Conservation (phyloP, 345 rosid species). For the Aquilaria yunnanensis region DNA sequence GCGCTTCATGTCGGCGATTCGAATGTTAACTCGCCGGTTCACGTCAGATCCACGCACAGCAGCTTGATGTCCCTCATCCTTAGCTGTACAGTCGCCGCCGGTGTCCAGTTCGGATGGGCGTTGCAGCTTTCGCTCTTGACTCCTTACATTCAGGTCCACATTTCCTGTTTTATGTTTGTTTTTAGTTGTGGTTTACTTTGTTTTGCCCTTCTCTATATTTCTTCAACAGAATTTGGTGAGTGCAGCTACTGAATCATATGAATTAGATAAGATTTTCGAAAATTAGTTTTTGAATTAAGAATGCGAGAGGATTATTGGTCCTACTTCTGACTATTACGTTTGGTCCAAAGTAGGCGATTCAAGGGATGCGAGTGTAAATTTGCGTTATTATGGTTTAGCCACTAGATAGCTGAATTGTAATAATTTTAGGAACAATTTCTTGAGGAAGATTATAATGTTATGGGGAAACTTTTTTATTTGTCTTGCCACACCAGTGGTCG, state of each 20-base stretch:
- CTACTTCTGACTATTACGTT: too few species aligned
- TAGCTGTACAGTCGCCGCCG: slow-evolving; percentile 92
- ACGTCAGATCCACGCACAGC: slow-evolving; percentile 31
- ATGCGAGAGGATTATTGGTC: too few species aligned
- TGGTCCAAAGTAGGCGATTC: too few species aligned
- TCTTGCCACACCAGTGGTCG: too few species aligned
- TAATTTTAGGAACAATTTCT: too few species aligned
- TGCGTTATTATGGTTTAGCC: too few species aligned
- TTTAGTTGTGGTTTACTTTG: not conserved
- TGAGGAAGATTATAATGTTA: too few species aligned
- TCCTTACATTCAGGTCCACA: slow-evolving; percentile 83
- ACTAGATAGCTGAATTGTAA: too few species aligned
- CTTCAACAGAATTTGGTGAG: not conserved
- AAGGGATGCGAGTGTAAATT: too few species aligned
- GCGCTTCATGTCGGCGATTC: slow-evolving; percentile 21
- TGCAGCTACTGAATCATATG: not conserved
- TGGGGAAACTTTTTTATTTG: too few species aligned
- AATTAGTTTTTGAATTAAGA: too few species aligned
- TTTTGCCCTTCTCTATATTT: not conserved
- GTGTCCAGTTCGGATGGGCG: slow-evolving; percentile 99
- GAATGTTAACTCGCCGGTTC: slow-evolving; percentile 11
- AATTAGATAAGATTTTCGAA: too few species aligned
- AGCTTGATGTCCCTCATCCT: slow-evolving; percentile 58
- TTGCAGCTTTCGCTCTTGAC: slow-evolving; percentile 92
- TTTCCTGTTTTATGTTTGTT: not conserved